Evolutionary conservation across 2,329 filamentous ascomycete genomes (phyloP), one percentile per base, ranked within the genome.

Genomic region (Dactylella cylindrospora): DNA sequence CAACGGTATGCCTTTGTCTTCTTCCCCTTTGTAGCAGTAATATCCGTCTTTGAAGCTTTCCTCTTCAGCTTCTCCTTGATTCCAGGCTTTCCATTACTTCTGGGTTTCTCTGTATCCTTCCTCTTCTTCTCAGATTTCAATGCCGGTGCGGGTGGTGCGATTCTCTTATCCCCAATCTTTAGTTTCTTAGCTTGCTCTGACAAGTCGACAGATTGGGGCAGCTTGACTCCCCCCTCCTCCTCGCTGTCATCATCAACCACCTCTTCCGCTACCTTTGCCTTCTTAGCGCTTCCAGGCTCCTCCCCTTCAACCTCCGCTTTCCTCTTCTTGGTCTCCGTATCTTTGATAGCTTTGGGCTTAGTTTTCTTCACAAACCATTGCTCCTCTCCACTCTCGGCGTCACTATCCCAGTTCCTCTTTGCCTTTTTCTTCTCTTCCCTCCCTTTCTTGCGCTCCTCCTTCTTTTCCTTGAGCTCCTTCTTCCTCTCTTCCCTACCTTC

Each of bases 381-480:
- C 13, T 60, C 61, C 35, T 60, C 61, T 8, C 53, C 61, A 35
- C 49, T 46, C 15, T 61, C 53, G 1, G 43, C 61, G 33, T 53
- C 53, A 17, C 53, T 60, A 20, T 64, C 59, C 59, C 59, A 64
- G 36, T 64, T 49, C 33, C 59, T 49, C 44, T 50, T 64, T n/a
- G 17, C 15, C 41, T 54, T 65, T 41, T 57, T 64, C 54, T 31
- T 65, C 23, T 29, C 70, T 50, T 33, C 32, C 36, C 49, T 69
- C 38, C 59, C 50, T 54, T 72, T 69, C 67, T 70, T 71, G 32
- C 72, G 69, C 25, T 76, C 70, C 7, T 76, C 75, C 73, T 77
- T 77, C 19, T 74, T 72, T 68, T 76, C 70, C 67, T 78, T 78
- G 57, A 78, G 75, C 28, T 72, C 74, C 29, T 79, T 76, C 66